Base-by-base conservation (phyloP, 805 yeast genomes). In the Hyphopichia homilentoma region DNA sequence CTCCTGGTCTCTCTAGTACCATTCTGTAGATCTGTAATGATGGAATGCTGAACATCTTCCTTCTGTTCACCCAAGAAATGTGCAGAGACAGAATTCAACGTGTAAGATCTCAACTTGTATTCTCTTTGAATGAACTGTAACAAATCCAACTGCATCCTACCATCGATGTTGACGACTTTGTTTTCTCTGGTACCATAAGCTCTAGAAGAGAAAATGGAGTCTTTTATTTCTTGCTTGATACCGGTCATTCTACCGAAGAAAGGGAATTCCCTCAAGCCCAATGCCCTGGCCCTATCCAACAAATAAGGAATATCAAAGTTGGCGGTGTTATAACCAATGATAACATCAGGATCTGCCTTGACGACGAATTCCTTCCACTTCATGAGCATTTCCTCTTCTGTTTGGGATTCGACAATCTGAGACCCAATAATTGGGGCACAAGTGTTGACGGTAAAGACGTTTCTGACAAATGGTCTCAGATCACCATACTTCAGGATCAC, bases 131-230 rank as follows among this genome's bases (percentile, higher is more conserved):
- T 77, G 52, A 88, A 89, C 48, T 90, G 97, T 24, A 93, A 71
- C 54, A 93, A 65, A 67, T 93, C 99, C 44, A 93, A 66, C 55
- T 93, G 99, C 75, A 93, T 75, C 54, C 99, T 77, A 21, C 99
- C 99, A 51, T 93, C 97, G 25, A 87, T 89, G 50, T 90, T 90
- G 23, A 86, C 83, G 7, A 77, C 84, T 54, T 90, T 90, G 28
- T 90, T 85, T 46, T 90, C 97, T 49, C 96, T 76, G 0, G 96
- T 86, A 50, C 99, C 99, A 52, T 84, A 93, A 0, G 99, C 99
- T 51, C 88, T 83, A 1, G 97, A 90, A 29, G 94, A 81, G 62
- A 93, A 93, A 3, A 81, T 75, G 0, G 95, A 67, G 46, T 86
- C 95, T 46, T 79, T 82, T 16, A 80, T 77, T 41, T 81, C 94